These are phyloP conservation scores for Rasamsonia emersonii DNA, from an alignment of 2,329 filamentous ascomycete genomes.

Conservation along the genomic window DNA sequence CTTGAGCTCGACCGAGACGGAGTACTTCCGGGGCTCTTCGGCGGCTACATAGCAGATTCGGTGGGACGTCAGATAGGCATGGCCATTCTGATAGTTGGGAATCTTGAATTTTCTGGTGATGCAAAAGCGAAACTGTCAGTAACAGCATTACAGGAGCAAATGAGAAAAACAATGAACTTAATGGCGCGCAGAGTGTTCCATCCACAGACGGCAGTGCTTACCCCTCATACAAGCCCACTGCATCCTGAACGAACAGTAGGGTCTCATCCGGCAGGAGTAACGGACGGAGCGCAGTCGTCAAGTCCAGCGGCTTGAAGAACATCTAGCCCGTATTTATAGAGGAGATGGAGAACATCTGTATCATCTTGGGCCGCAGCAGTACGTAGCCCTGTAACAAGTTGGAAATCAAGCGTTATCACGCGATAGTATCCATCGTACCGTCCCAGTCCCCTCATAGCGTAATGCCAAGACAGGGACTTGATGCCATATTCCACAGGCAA, in stretches of 20 bases:
- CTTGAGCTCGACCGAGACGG: conserved; percentile 76
- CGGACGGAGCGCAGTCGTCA: conserved; percentile 92
- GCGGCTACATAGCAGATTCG: conserved; percentile 92
- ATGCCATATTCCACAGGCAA: conserved; percentile 7
- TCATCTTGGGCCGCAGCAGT: conserved; percentile 10
- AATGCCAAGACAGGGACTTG: conserved; percentile 4
- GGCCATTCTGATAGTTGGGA: conserved; percentile 85
- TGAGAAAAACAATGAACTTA: too few relatives aligned
- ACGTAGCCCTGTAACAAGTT: too few relatives aligned
- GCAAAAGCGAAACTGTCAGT: conserved; percentile 14
- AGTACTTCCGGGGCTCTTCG: conserved; percentile 73
- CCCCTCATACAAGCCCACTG: conserved; percentile 96
- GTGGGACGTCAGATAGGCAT: conserved; percentile 93
- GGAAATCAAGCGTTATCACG: too few relatives aligned
- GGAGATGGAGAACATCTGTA: conserved; percentile 6
- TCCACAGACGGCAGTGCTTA: conserved; percentile 39
- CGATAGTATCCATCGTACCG: too few relatives aligned
- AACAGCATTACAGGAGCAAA: conserved; percentile 1
- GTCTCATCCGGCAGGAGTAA: conserved; percentile 88
- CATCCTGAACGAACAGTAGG: conserved; percentile 92
- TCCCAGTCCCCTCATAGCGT: conserved; percentile 2
- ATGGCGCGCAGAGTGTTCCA: too few relatives aligned
- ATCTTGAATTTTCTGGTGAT: conserved; percentile 79
- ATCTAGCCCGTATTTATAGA: conserved; percentile 55
- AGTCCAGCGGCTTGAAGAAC: conserved; percentile 92